Evolutionary conservation across 2,329 filamentous ascomycete species (phyloP), one percentile per base, ranked within the genome.

Genomic region (Stagonosporopsis chrysanthemi): DNA sequence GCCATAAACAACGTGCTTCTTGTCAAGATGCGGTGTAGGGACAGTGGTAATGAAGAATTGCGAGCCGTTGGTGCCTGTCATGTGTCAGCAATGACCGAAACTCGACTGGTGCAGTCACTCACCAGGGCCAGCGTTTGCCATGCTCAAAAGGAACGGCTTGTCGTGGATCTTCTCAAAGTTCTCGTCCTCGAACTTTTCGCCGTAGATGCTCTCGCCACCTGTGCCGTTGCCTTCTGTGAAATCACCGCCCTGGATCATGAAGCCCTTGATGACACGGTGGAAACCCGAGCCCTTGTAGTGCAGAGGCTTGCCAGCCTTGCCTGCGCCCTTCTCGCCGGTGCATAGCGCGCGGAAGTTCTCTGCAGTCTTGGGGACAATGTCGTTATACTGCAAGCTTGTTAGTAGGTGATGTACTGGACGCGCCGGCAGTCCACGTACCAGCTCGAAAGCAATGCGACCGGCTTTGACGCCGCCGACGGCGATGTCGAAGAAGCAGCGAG

Each of bases 11-110:
- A 98, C 95, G 80, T 99, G 94, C 84, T 99, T 99, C 75, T 87
- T 87, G 77, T 99, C 93, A 36, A 98, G 86, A 77, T 98, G 95
- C 44, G 92, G 93, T 14, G 95, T 98, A n/a, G 88, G 84, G 28
- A 97, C 91, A 15, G 95, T 98, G 45, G 95, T 99, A 70, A 98
- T 83, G 85, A 99, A 99, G 86, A 99, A 99, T 74, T 99, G 95
- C 47, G 91, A 96, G 72, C 95, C 95, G 76, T 99, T 99, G 77
- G 95, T 97, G 69, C 89, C 89, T 90, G 65, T 17, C 11, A 28
- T n/a, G 17, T 40, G 52, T 69, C 42, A 69, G 63, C 17, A 8
- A 35, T 15, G 15, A 15, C 14, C 29, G 6, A 8, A 24, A 2
- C n/a, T 14, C 8, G 8, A 11, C 11, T 28, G 11, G 9, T 22